phyloP scores from a whole-genome alignment of 2,329 filamentous ascomycete genomes.

The Neocatenulostroma microsporum region DNA sequence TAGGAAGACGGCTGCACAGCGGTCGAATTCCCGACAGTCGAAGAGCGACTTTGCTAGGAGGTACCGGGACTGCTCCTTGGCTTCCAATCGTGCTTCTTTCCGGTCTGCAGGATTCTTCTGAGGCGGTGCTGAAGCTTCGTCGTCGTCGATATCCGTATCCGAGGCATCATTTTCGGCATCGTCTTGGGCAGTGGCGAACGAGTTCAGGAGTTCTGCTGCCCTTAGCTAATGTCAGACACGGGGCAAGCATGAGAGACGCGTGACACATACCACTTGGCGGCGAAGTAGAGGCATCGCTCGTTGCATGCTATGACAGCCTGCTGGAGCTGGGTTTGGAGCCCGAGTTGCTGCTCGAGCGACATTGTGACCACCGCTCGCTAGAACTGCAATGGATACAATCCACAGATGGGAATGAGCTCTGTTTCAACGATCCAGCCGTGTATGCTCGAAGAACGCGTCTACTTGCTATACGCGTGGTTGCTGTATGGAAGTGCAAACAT shows the following conservation, averaged over 20 bases:
- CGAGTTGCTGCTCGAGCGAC: slow-evolving; percentile 39
- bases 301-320: slow-evolving; percentile 85
- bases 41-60: slow-evolving; percentile 90
- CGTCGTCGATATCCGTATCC: slow-evolving; percentile 42
- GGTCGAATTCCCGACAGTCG: slow-evolving; percentile 89
- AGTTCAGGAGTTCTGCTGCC: slow-evolving; percentile 88
- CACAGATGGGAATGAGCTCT: no score
- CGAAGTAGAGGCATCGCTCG: slow-evolving; percentile 90
- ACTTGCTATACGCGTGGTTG: no score
- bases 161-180: slow-evolving; percentile 36
- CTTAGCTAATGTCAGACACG: slow-evolving; percentile 42
- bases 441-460: no score
- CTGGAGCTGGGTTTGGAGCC: slow-evolving; percentile 68
- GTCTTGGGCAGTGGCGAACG: slow-evolving; percentile 54
- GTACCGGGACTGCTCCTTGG: slow-evolving; percentile 72
- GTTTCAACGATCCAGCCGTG: no score
- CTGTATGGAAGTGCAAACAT: no score
- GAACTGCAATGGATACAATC: no score
- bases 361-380: no score
- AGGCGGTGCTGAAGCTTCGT: slow-evolving; percentile 18
- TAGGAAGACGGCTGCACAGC: slow-evolving; percentile 75
- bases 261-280: slow-evolving; percentile 73
- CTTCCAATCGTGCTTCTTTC: slow-evolving; percentile 66
- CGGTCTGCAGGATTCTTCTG: slow-evolving; percentile 47
- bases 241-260: not conserved